Conservation (phyloP, 148 eudicot genomes). For the Diospyros lotus region DNA sequence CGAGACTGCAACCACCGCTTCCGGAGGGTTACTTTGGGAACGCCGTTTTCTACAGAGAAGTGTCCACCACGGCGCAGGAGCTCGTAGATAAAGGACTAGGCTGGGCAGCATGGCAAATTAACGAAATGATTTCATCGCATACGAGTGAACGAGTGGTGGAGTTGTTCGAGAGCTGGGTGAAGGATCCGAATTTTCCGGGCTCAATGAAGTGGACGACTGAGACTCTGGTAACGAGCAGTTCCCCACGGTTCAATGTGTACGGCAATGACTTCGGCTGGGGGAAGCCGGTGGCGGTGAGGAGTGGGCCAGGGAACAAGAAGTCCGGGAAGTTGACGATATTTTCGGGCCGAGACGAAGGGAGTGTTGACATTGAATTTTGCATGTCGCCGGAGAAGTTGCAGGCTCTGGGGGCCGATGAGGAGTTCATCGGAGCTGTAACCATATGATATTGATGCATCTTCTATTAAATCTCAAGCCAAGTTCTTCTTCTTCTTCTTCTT, state of each 20-base stretch:
- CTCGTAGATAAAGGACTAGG: not conserved
- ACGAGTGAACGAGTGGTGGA: not conserved
- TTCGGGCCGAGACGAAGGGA: constrained; percentile 12
- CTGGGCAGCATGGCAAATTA: constrained; percentile 8
- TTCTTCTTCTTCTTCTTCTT: no score
- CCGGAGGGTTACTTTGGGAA: constrained; percentile 9
- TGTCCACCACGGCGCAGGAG: not conserved
- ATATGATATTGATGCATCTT: no score
- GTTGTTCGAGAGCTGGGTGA: not conserved
- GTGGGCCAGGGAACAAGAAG: not conserved
- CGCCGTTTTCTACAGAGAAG: not conserved
- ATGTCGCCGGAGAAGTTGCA: constrained; percentile 1
- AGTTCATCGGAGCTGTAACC: no score
- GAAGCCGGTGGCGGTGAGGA: not conserved
- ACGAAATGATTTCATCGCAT: not conserved
- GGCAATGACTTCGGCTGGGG: no score
- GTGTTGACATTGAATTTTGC: not conserved
- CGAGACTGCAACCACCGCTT: not conserved
- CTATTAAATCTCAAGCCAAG: no score
- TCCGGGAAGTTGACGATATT: not conserved
- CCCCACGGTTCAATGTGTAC: not conserved
- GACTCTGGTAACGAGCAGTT: not conserved
- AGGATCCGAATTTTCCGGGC: not conserved
- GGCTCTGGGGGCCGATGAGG: no score
- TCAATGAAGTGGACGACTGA: not conserved